A percentile compares a stretch with the other conserved stretches of the same genome.
Conservation (phyloP, 257 asterid species). For the Marsdenia floribunda region DNA sequence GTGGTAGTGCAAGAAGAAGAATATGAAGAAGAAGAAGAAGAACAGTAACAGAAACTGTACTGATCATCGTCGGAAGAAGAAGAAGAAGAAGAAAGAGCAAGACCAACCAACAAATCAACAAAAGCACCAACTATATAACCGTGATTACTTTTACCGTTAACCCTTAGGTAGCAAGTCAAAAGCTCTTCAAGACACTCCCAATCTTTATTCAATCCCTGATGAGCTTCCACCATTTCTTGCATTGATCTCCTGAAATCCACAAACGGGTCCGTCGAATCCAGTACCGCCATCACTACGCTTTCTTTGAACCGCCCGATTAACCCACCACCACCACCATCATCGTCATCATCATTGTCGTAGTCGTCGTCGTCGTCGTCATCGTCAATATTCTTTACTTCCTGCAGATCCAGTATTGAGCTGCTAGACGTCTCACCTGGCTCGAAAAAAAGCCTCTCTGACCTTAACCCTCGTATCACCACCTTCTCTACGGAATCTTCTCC, state of each 20-base stretch:
- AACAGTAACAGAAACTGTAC: not conserved
- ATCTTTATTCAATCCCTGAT: constrained; percentile 27
- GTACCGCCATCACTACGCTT: constrained; percentile 26
- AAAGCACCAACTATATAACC: constrained; percentile 67
- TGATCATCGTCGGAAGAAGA: constrained; percentile 10
- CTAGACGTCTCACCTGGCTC: constrained; percentile 48
- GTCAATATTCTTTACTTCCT: constrained; percentile 18
- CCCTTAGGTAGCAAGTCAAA: constrained; percentile 45
- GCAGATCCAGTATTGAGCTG: constrained; percentile 44
- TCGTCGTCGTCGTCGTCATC: too few relatives aligned
- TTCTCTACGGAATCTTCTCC: constrained; percentile 23
- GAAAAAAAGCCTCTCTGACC: constrained; percentile 63
- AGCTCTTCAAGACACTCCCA: constrained; percentile 68
- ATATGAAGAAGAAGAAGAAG: constrained; percentile 29
- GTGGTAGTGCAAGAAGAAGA: constrained; percentile 34
- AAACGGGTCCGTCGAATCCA: constrained; percentile 63
- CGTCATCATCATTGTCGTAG: too few relatives aligned
- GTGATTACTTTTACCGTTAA: constrained; percentile 44
- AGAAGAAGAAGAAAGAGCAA: constrained; percentile 18
- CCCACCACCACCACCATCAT: not conserved
- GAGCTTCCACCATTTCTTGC: constrained; percentile 80
- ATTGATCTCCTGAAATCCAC: constrained; percentile 60
- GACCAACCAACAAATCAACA: constrained; percentile 49
- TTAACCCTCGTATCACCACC: constrained; percentile 40
- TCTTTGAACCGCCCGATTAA: constrained; percentile 17